Conservation (phyloP, 202 grass and related monocot species). For the Zizania palustris region DNA sequence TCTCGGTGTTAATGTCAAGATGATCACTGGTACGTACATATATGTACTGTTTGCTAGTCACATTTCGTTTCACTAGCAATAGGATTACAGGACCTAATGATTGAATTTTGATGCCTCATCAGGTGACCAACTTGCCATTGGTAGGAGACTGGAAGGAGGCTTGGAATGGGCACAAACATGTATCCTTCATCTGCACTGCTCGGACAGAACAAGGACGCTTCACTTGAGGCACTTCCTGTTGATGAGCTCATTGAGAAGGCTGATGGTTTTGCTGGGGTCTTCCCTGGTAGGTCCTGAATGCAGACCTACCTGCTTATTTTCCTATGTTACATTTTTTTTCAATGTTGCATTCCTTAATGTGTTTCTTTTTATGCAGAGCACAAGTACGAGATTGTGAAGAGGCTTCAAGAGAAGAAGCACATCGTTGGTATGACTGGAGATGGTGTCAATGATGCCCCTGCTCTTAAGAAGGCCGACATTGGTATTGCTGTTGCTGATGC, state of each 20-base stretch:
- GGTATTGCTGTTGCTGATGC: conserved; percentile 98
- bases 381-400: conserved; percentile 99
- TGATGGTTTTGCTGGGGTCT: conserved; percentile 98
- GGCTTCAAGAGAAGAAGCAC: conserved; percentile 96
- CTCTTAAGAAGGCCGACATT: conserved; percentile 97
- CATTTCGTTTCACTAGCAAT: not conserved
- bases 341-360: conserved; percentile 4
- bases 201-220: conserved; percentile 80
- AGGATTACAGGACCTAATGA: conserved; percentile 5
- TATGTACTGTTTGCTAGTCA: not conserved
- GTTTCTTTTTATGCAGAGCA: conserved; percentile 60
- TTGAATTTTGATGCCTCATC: conserved; percentile 16
- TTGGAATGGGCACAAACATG: conserved; percentile 99
- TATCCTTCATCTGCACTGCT: conserved; percentile 96
- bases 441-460: conserved; percentile 97
- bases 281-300: conserved; percentile 61
- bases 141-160: conserved; percentile 93
- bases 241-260: conserved; percentile 99
- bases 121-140: conserved; percentile 99
- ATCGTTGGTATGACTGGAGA: conserved; percentile 99
- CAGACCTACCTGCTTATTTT: not conserved
- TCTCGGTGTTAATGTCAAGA: conserved; percentile 99
- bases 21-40: conserved; percentile 80
- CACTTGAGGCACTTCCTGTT: conserved; percentile 73
- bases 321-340: not conserved